Evolutionary conservation across 257 asterid genomes (phyloP).

Genomic region (Phtheirospermum japonicum): DNA sequence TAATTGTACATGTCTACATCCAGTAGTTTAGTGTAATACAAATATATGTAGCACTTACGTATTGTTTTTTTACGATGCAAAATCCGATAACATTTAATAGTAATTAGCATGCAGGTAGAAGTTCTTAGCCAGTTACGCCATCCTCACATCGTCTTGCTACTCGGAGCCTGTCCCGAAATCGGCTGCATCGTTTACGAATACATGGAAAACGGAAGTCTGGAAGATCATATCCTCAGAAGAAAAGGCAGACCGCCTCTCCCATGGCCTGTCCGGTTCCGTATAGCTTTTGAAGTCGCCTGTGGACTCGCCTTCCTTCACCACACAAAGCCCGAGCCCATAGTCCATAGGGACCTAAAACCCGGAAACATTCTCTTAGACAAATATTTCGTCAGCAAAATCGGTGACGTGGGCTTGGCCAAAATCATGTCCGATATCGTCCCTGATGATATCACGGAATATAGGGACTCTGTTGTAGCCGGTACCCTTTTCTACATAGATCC

Average conservation of each 20-base stretch:
- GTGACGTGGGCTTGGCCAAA: conserved; percentile 88
- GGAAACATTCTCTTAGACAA: conserved; percentile 79
- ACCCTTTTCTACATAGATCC: conserved; percentile 88
- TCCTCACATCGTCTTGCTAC: conserved; percentile 67
- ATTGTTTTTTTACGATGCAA: background rate
- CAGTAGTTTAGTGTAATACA: background rate
- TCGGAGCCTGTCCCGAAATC: conserved; percentile 89
- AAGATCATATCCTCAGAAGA: conserved; percentile 51
- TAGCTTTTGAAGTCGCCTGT: conserved; percentile 80
- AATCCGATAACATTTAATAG: background rate
- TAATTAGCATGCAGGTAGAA: conserved; percentile 58
- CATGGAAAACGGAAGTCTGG: conserved; percentile 83
- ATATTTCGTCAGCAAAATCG: conserved; percentile 64
- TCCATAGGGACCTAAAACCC: conserved; percentile 89
- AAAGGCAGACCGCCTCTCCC: conserved; percentile 51
- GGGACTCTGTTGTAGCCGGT: conserved; percentile 75
- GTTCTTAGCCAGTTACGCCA: conserved; percentile 80
- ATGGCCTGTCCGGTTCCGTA: conserved; percentile 71
- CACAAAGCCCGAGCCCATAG: conserved; percentile 72
- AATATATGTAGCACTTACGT: background rate
- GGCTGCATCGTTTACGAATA: conserved; percentile 79
- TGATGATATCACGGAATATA: conserved; percentile 69
- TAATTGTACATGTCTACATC: background rate
- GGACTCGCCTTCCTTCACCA: conserved; percentile 88
- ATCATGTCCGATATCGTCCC: conserved; percentile 60